Base-by-base conservation (phyloP, 2,329 filamentous ascomycete genomes). In the Triangularia verruculosa region DNA sequence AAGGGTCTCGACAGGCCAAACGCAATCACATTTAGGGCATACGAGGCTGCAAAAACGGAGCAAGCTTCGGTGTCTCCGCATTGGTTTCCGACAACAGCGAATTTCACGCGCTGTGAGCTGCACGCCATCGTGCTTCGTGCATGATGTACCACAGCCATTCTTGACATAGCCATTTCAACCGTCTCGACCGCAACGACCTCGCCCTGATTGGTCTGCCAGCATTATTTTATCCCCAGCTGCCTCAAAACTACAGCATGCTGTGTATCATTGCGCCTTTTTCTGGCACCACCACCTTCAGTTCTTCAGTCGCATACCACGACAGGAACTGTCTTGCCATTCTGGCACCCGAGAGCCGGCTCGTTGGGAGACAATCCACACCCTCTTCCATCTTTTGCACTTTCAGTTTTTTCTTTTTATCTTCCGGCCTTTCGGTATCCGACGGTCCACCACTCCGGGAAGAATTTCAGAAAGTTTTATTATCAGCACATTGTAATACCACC, bases 401-500 rank as follows among this genome's bases (percentile, higher is more conserved):
- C 47, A 39, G 57, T 27, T 43, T 61, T 11, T 53, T 61, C 51
- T 47, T 34, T 22, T 66, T 67, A 47, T 47, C 39, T 47, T 47
- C n/a, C n/a, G 39, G 39, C 39, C 63, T 56, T 52, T 62, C 54
- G 55, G 61, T 63, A 51, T 62, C 51, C 15, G 12, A 54, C 51
- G 51, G 51, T 27, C 11, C 22, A 51, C 34, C 20, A 22, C 53
- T 58, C 20, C 39, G 39, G 39, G 52, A 58, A 67, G 64, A 66
- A 67, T 66, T 64, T 59, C 47, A 60, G 27, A 9, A 25, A 54
- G 3, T 47, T n/a, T n/a, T n/a, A n/a, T n/a, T 47, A 47, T 22
- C 39, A 20, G 17, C 51, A 17, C 51, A 39, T 57, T 72, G 69
- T 71, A 72, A 66, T 64, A 71, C 66, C 65, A 68, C 63, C 64